phyloP scores from a whole-genome alignment of 345 rosid species.

The Excoecaria agallocha region DNA sequence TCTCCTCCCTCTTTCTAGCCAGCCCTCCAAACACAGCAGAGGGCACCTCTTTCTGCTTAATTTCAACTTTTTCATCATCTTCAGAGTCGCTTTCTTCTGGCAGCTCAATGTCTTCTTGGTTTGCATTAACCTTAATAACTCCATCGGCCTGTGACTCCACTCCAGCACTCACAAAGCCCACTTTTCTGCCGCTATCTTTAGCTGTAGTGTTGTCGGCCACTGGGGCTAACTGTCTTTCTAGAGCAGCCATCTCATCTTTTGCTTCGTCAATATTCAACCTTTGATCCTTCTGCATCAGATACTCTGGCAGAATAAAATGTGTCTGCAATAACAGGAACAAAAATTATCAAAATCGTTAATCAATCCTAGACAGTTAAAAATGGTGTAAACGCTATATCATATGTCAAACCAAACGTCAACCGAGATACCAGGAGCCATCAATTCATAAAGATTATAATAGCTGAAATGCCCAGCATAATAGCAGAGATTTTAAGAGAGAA shows the following conservation, averaged over 20 bases:
- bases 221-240: slow-evolving; percentile 78
- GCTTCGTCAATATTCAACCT: slow-evolving; percentile 72
- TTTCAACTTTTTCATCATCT: slow-evolving; percentile 63
- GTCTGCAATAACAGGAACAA: slow-evolving; percentile 47
- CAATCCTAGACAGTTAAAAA: background rate
- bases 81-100: slow-evolving; percentile 79
- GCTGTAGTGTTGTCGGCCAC: slow-evolving; percentile 28
- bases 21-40: slow-evolving; percentile 79
- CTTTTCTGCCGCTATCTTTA: slow-evolving; percentile 49
- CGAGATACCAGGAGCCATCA: background rate
- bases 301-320: slow-evolving; percentile 83
- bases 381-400: background rate
- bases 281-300: slow-evolving; percentile 90
- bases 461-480: too few relatives aligned
- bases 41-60: slow-evolving; percentile 77
- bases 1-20: slow-evolving; percentile 61
- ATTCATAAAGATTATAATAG: background rate
- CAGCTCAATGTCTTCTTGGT: slow-evolving; percentile 80
- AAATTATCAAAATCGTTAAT: background rate
- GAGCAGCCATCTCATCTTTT: slow-evolving; percentile 90
- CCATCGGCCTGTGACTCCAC: slow-evolving; percentile 60
- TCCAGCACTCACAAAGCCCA: slow-evolving; percentile 96
- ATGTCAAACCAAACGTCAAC: slow-evolving; percentile 8
- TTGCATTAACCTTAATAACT: slow-evolving; percentile 37
- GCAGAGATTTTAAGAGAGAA: too few relatives aligned